Base-by-base conservation (phyloP, 2,329 filamentous ascomycete species). In the Trichoderma sp. region DNA sequence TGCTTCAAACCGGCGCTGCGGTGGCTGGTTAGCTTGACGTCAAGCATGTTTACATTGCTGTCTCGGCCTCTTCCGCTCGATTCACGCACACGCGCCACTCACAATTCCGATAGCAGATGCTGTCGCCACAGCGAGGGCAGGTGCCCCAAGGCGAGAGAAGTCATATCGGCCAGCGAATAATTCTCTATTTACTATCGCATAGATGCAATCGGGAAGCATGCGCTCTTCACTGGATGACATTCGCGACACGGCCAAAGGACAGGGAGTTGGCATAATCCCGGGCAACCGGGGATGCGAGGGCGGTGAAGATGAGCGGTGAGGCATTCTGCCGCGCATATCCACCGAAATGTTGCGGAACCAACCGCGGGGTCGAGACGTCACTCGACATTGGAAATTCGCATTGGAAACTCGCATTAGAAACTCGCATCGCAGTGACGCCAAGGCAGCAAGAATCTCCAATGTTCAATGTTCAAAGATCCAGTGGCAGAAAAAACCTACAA, bases 101-200 rank as follows among this genome's bases (percentile, higher is more conserved):
- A 95, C 92, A 94, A 95, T 81, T 95, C 92, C 68, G 92, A 85
- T 48, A 93, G 84, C 59, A 95, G 85, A 76, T 93, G 90, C 78
- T 95, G 91, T 78, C 86, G 89, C 74, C 90, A 87, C 75, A 94
- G 72, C 61, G 86, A 82, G 10, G 86, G 84, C 70, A 88, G 75
- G 53, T 76, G 77, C 48, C 76, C 78, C 74, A 87, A 78, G 58
- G 79, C 80, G 19, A 80, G 73, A 34, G 81, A 77, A 10, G 80
- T 73, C 84, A 87, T 87, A 34, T 45, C 53, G 52, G 52, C 63
- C 52, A 35, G 22, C 66, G 42, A 53, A 34, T 42, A 5, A 37
- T 17, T 57, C 27, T 34, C 25, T 22, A 52, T 56, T 45, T 50
- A 39, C 37, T 64, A 57, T 61, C 53, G 50, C 67, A 69, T 37